A percentile compares a stretch with the other conserved stretches of the same genome.
Evolutionary conservation across 805 yeast genomes (phyloP).

Genomic region (Cyberlindnera bimundalis): DNA sequence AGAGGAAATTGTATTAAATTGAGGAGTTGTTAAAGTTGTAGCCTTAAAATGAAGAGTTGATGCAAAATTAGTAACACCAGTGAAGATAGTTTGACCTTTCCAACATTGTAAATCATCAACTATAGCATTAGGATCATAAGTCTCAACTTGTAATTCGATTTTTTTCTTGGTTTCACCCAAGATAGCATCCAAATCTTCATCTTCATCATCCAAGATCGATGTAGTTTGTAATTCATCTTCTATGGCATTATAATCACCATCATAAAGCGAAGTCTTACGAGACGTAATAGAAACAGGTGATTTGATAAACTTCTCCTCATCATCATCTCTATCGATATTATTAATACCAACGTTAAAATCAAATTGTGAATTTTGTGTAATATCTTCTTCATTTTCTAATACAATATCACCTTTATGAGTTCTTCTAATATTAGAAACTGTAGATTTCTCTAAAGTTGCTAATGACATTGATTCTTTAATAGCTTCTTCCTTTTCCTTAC

Average conservation of each 20-base stretch:
- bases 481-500: slow-evolving; percentile 65
- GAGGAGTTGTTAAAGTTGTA: slow-evolving; percentile 29
- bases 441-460: slow-evolving; percentile 58
- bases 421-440: slow-evolving; percentile 63
- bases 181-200: slow-evolving; percentile 34
- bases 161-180: slow-evolving; percentile 24
- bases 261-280: slow-evolving; percentile 15
- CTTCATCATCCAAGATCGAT: slow-evolving; percentile 30
- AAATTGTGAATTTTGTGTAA: slow-evolving; percentile 15
- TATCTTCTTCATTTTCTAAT: slow-evolving; percentile 50
- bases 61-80: slow-evolving; percentile 45
- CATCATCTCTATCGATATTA: slow-evolving; percentile 9
- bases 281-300: slow-evolving; percentile 13
- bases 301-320: slow-evolving; percentile 22
- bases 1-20: slow-evolving; percentile 11
- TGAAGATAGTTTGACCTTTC: slow-evolving; percentile 47
- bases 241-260: slow-evolving; percentile 18
- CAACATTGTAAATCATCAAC: slow-evolving; percentile 32
- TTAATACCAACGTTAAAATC: slow-evolving; percentile 31
- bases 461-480: slow-evolving; percentile 65
- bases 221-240: slow-evolving; percentile 5
- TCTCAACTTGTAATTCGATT: slow-evolving; percentile 15
- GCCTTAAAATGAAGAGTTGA: slow-evolving; percentile 28
- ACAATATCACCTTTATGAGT: slow-evolving; percentile 89
- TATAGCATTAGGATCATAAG: slow-evolving; percentile 20